Conservation (phyloP, 2,329 filamentous ascomycete species). For the Septoria petroselini region DNA sequence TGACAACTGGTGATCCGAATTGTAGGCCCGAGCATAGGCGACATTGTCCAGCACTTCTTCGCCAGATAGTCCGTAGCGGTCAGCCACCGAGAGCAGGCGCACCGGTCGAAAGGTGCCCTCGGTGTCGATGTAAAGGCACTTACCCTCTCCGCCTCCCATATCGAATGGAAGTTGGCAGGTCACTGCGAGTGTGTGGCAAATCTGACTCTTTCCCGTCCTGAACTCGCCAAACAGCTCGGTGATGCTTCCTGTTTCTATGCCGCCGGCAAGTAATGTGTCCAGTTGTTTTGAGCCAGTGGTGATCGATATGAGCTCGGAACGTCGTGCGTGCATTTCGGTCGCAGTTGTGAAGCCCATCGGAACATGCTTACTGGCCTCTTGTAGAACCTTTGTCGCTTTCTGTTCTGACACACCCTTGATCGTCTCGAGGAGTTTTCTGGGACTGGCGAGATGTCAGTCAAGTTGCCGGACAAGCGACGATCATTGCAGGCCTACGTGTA, state of each 20-base stretch:
- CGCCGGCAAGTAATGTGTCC: conserved; percentile 89
- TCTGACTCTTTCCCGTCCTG: conserved; percentile 95
- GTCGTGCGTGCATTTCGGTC: conserved; percentile 96
- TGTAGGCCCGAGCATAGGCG: conserved; percentile 95
- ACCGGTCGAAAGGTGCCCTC: conserved; percentile 95
- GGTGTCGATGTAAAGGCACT: conserved; percentile 97
- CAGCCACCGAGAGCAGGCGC: conserved; percentile 83
- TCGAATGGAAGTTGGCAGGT: conserved; percentile 97
- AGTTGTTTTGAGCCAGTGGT: conserved; percentile 97
- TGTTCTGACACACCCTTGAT: conserved; percentile 98
- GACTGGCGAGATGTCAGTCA: conserved; percentile 45
- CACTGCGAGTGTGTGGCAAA: conserved; percentile 96
- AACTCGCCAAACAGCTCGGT: conserved; percentile 99
- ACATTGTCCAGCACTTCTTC: conserved; percentile 98
- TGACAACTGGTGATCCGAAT: conserved; percentile 95
- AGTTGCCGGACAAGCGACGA: background rate
- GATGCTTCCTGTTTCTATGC: conserved; percentile 94
- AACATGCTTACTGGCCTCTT: conserved; percentile 90
- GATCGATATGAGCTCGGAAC: conserved; percentile 95
- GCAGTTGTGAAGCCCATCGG: conserved; percentile 99
- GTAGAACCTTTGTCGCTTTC: conserved; percentile 87
- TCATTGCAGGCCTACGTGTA: conserved; percentile 64
- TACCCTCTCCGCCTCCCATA: conserved; percentile 97
- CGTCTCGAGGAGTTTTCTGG: conserved; percentile 75
- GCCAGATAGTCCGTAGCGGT: conserved; percentile 88